phyloP scores from a whole-genome alignment of 805 yeast genomes.

The Kazachstania psychrophila region DNA sequence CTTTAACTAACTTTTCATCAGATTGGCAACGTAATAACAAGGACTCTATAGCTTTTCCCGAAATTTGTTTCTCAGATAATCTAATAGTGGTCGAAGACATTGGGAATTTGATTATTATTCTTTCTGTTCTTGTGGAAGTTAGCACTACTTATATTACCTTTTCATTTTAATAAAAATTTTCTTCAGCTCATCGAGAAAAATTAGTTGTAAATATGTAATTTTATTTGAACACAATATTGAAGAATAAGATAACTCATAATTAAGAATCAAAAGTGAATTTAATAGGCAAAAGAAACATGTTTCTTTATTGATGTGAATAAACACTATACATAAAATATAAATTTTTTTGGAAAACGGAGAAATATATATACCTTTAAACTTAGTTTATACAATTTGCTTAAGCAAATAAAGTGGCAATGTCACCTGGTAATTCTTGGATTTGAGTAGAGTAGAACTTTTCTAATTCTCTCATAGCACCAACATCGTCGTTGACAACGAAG shows the following conservation, averaged over 20 bases:
- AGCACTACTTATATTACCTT: not conserved
- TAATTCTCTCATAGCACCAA: conserved; percentile 60
- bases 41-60: conserved; percentile 18
- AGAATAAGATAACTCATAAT: no score
- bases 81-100: conserved; percentile 8
- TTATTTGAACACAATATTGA: no score
- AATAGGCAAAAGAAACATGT: no score
- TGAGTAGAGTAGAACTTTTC: conserved; percentile 66
- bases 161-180: not conserved
- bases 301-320: conserved; percentile 4
- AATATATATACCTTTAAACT: conserved; percentile 3
- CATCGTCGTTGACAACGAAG: conserved; percentile 77
- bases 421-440: conserved; percentile 71
- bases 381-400: conserved; percentile 8
- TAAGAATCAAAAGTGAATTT: no score
- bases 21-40: conserved; percentile 25
- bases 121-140: not conserved
- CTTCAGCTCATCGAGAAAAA: conserved; percentile 6
- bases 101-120: not conserved
- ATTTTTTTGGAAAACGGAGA: conserved; percentile 1
- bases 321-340: conserved; percentile 3
- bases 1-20: conserved; percentile 21
- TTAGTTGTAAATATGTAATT: not conserved
- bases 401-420: conserved; percentile 44
- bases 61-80: conserved; percentile 8